Evolutionary conservation across 2,329 filamentous ascomycete genomes (phyloP), one percentile per base, ranked within the genome.

Genomic region (Penicillium decumbens): DNA sequence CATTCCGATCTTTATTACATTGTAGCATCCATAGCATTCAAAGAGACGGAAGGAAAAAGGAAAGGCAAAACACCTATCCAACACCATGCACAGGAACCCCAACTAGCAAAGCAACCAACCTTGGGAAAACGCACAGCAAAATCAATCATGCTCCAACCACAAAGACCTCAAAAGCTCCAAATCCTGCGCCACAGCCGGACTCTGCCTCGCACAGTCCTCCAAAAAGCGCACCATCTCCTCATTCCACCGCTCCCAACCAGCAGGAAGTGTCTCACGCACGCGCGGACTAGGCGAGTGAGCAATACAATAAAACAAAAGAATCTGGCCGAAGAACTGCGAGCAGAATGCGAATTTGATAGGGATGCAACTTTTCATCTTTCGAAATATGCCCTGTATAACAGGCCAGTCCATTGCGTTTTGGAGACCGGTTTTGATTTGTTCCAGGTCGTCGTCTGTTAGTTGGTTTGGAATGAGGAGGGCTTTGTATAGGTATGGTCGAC

Each of bases 381-480:
- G 56, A 49, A 72, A 72, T n/a, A 72, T 62, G 12, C 69, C 70
- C 25, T 65, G 60, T 1, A 65, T 62, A 3, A 72, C 56, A 6
- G 71, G 70, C 70, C 70, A 73, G 43, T 72, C 63, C 68, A 73
- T 72, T 10, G 70, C 70, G 44, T 71, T 66, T 12, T 60, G 65
- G 3, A 73, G 61, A 9, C 70, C 68, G 45, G 63, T 66, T 32
- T 63, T 63, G 41, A 72, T 66, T 44, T 73, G 67, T 43, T 68
- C 68, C 15, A 72, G 55, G 48, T 73, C 71, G 24, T 71, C 64
- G 8, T 71, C 66, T n/a, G 65, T 69, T 12, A 73, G 56, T 6
- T 62, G 54, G 4, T 47, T 41, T 0, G 71, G 71, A 43, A 65
- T 65, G n/a, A 67, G 67, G n/a, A 73, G 66, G 0, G 71, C 71